Percentiles rank a stretch among this genome's conserved stretches.
Conservation (phyloP, 1,139 yeast species). For the Groenewaldozyma sp. region DNA sequence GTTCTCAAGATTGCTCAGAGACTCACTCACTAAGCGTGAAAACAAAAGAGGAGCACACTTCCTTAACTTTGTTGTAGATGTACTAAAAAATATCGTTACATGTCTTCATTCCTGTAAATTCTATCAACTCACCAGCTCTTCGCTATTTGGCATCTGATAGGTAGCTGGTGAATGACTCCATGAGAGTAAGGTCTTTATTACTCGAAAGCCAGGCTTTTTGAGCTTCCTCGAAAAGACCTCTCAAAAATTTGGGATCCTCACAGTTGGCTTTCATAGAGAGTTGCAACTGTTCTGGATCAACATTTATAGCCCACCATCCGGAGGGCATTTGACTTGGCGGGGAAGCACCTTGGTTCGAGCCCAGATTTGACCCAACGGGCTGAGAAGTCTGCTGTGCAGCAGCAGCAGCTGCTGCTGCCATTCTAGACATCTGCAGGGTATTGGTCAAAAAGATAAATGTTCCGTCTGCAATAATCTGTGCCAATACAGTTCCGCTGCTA, state of each 20-base stretch:
- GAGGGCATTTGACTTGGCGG: too few species aligned
- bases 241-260: constrained; percentile 39
- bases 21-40: neutral
- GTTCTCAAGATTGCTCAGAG: constrained; percentile 86
- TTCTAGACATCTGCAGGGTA: constrained; percentile 28
- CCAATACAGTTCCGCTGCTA: constrained; percentile 78
- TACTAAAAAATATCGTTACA: too few species aligned
- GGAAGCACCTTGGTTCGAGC: constrained; percentile 24
- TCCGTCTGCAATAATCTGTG: constrained; percentile 77
- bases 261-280: constrained; percentile 57
- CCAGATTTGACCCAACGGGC: neutral
- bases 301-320: too few species aligned
- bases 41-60: neutral
- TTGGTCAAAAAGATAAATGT: constrained; percentile 51
- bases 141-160: neutral
- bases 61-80: neutral
- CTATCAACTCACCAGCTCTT: too few species aligned
- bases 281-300: constrained; percentile 55
- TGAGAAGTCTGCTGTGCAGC: neutral
- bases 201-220: neutral
- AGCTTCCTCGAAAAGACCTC: constrained; percentile 47
- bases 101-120: too few species aligned
- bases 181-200: neutral
- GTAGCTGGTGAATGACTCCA: neutral
- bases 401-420: constrained; percentile 4